Base-by-base conservation (phyloP, 345 rosid species). In the Bruguiera gymnorhiza region DNA sequence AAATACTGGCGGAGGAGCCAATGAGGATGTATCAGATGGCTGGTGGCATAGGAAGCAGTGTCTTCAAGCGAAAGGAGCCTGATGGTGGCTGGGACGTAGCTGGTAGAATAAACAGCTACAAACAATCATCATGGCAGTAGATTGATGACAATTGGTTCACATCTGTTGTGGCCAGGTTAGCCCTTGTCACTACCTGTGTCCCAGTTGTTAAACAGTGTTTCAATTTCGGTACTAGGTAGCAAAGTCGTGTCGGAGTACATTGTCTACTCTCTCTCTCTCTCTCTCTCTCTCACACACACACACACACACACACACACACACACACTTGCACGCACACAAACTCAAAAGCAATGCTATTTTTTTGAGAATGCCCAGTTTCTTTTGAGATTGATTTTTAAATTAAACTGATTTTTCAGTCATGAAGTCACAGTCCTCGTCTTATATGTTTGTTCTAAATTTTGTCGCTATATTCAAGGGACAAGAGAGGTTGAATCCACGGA, bases 81-180 rank as follows among this genome's bases (percentile, higher is more conserved):
- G 99, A 92, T 2, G 97, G 96, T 20, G 91, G 97, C 46, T 86
- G 96, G 97, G 98, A 93, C 66, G 29, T 6, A 10, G 29, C 60
- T 10, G 60, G 24, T 56, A 56, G 60, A 56, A 21, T 56, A 21
- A 23, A 56, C 30, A 88, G 88, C 58, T 87, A 86, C 75, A 89
- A 79, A 79, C 96, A 87, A 46, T 67, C 88, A 23, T 81, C 93
- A 62, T 92, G 98, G 97, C 91, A 88, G 79, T 86, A 95, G 84
- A 23, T 56, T 23, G 29, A 56, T 27, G 16, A 23, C 30, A 56
- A 27, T 10, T 56, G 60, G 30, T 56, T 56, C 18, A 10, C 0
- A 27, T 56, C 30, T 24, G 60, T 23, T 56, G 19, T 11, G 60
- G 60, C 24, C 29, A 56, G 60, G 60, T 56, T 16, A 56, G 30